Evolutionary conservation across 208 protist genomes (phyloP), one percentile per base, ranked within the genome.

Genomic region (Wallacemonas sp.): DNA sequence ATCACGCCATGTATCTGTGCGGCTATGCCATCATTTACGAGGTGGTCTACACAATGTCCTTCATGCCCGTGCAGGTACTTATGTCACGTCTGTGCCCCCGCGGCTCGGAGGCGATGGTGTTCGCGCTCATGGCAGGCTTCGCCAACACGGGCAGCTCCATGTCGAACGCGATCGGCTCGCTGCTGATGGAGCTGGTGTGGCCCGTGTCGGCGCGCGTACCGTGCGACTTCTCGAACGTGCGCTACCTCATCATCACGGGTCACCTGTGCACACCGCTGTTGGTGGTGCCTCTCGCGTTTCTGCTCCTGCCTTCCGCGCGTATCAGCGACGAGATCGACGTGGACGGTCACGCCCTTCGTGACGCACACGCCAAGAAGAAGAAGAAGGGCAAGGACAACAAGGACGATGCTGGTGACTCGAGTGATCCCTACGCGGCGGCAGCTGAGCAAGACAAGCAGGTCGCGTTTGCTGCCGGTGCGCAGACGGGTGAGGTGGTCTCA

Each of bases 51-150:
- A 66, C 68, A 58, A 29, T 87, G 13, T 61, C 68, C 39, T 87
- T 24, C 29, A 87, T 87, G 80, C 80, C 80, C 0, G 17, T 60
- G 36, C 58, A 89, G 3, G 63, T 96, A 30, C 68, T 96, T n/a
- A 88, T 89, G 59, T 85, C 84, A 5, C 88, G 83, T 37, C 61
- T 96, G 15, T 92, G 86, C 53, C 88, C 91, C 13, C 78, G 79
- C 19, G 87, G 85, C 2, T 76, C 85, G 30, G 90, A 96, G 70
- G 62, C 71, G 22, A 94, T 90, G 67, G 79, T 91, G 41, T 87
- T 83, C 34, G 83, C 91, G 12, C 63, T 94, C 5, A 61, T 96
- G 9, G 87, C 75, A 5, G 86, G 87, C 3, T 87, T 89, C 41
- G 41, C 81, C 19, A 82, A 87, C 58, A 67, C 91, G 45, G 90